A percentile compares a stretch with the other conserved stretches of the same genome.
These are phyloP conservation scores for Rosa chinensis DNA, from an alignment of 306 rosid genomes.

Conservation along the genomic window DNA sequence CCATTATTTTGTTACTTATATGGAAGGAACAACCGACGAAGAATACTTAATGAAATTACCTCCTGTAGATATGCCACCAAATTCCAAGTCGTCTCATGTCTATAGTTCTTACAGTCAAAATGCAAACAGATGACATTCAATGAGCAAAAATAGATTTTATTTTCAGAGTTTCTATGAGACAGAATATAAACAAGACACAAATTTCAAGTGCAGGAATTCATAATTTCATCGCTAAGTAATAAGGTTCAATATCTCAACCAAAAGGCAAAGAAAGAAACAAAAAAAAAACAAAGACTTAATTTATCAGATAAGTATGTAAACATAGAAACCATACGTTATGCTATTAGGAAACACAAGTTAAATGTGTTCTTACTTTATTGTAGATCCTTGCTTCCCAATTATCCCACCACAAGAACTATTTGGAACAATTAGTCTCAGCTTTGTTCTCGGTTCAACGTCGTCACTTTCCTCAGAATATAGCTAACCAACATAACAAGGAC, in stretches of 20 bases:
- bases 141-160: neutral
- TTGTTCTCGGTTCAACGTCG: constrained; percentile 81
- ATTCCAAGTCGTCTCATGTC: neutral
- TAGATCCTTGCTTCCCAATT: constrained; percentile 98
- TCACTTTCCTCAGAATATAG: constrained; percentile 79
- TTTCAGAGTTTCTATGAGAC: neutral
- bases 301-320: neutral
- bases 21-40: neutral
- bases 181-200: neutral
- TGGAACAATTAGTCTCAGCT: constrained; percentile 91
- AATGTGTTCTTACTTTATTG: constrained; percentile 68
- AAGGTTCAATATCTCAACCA: neutral
- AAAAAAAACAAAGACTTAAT: neutral
- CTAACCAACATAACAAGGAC: constrained; percentile 40
- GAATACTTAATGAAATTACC: neutral
- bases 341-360: constrained; percentile 18
- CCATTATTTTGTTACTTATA: neutral
- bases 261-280: neutral
- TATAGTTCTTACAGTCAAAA: neutral
- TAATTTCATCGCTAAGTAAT: neutral
- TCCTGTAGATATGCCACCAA: neutral
- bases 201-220: neutral
- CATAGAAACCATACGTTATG: constrained; percentile 3
- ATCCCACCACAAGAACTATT: constrained; percentile 98
- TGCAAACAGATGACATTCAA: neutral